A percentile compares a stretch with the other conserved stretches of the same genome.
Evolutionary conservation across 139 green algal species (phyloP).

Genomic region (Coelastrella sp.): DNA sequence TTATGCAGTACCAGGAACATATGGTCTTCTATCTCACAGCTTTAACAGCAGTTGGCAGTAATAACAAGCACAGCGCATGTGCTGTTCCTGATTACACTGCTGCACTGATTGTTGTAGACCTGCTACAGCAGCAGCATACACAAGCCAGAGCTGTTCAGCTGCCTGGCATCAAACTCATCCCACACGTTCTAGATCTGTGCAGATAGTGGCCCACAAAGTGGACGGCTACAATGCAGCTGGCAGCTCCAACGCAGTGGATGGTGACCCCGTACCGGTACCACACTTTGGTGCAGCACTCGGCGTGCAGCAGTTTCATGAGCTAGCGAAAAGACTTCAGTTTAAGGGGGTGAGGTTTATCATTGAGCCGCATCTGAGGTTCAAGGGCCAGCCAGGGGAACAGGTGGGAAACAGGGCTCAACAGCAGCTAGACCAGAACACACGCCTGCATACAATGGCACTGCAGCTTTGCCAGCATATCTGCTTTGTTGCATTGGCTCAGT

Average conservation of each 20-base stretch:
- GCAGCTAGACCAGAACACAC: no score
- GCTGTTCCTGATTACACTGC: no score
- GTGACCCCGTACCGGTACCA: conserved; percentile 90
- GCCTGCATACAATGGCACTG: no score
- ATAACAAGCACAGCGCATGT: no score
- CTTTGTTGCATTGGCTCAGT: no score
- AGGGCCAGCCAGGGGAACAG: conserved; percentile 72
- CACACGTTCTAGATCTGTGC: neutral
- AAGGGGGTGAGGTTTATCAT: conserved; percentile 78
- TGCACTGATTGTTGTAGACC: neutral
- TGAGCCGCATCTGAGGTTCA: conserved; percentile 86
- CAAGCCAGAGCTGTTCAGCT: neutral
- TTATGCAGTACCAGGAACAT: no score
- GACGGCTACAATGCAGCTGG: conserved; percentile 20
- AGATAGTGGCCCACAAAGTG: conserved; percentile 38
- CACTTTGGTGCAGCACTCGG: conserved; percentile 47
- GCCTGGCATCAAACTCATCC: neutral
- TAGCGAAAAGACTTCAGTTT: conserved; percentile 69
- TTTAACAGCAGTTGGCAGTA: no score
- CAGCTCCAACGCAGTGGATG: conserved; percentile 57
- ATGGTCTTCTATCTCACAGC: no score
- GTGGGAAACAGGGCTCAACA: neutral
- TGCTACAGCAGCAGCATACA: neutral
- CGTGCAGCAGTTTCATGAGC: conserved; percentile 78
- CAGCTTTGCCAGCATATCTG: no score